Evolutionary conservation across 495 filamentous ascomycete species (phyloP).

Genomic region (Xylaria intraflava): DNA sequence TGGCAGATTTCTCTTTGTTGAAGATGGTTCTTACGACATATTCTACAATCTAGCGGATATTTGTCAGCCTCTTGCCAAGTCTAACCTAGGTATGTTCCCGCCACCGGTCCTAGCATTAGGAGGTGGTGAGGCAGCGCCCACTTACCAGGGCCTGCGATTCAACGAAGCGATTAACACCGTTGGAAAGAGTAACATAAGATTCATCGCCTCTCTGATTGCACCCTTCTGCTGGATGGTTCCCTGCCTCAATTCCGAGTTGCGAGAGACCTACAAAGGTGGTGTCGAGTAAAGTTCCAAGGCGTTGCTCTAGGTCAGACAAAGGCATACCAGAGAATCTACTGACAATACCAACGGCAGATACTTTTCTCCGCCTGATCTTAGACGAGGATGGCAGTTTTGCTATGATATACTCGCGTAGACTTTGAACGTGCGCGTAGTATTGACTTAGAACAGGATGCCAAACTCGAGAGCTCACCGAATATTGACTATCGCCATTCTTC

Average conservation of each 20-base stretch:
- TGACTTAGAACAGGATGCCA: constrained; percentile 64
- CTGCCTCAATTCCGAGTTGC: constrained; percentile 25
- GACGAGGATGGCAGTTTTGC: constrained; percentile 39
- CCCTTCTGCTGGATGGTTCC: constrained; percentile 45
- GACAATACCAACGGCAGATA: constrained; percentile 34
- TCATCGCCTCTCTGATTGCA: constrained; percentile 55
- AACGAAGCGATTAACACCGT: constrained; percentile 33
- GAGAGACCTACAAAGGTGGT: constrained; percentile 56
- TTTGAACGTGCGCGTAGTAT: constrained; percentile 64
- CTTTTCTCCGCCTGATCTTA: constrained; percentile 40
- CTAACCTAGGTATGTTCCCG: not conserved
- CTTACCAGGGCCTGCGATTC: constrained; percentile 32
- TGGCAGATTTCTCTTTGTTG: constrained; percentile 41
- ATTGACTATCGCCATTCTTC: constrained; percentile 8
- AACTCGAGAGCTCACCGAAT: constrained; percentile 7
- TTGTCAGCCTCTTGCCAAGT: constrained; percentile 17
- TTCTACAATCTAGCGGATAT: constrained; percentile 62
- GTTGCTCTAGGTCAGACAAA: constrained; percentile 28
- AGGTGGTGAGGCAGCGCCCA: not conserved
- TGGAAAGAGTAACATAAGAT: constrained; percentile 43
- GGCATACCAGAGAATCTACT: constrained; percentile 16
- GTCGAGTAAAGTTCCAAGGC: constrained; percentile 56
- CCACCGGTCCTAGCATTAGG: not conserved
- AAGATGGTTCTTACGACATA: constrained; percentile 76
- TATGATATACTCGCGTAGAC: constrained; percentile 68